Evolutionary conservation across 2,329 filamentous ascomycete species (phyloP).

Genomic region (Colletotrichum incanum): DNA sequence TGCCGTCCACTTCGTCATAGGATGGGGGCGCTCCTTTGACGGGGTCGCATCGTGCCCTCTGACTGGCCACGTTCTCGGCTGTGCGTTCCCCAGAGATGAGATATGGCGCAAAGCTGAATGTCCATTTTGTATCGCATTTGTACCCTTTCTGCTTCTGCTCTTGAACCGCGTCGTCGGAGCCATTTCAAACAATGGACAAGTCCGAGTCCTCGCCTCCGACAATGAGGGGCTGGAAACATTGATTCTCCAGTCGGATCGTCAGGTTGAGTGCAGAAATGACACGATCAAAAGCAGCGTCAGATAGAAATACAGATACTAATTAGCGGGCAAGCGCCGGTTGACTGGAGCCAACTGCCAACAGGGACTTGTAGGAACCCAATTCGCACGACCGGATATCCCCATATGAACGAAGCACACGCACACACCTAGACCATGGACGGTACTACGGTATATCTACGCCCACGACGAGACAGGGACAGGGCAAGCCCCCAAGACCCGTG

Average conservation of each 20-base stretch:
- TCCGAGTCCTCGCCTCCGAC: neutral
- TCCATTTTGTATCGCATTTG: neutral
- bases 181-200: neutral
- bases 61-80: slow-evolving; percentile 21
- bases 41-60: slow-evolving; percentile 15
- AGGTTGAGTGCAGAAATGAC: neutral
- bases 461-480: slow-evolving; percentile 22
- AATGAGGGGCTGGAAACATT: neutral
- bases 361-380: slow-evolving; percentile 16
- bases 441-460: neutral
- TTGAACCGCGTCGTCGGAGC: neutral
- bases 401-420: neutral
- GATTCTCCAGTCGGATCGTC: neutral
- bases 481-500: slow-evolving; percentile 20
- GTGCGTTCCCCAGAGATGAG: slow-evolving; percentile 28
- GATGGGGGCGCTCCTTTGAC: slow-evolving; percentile 28
- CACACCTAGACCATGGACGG: neutral
- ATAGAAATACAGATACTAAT: neutral
- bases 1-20: slow-evolving; percentile 36
- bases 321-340: slow-evolving; percentile 7
- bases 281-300: neutral
- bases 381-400: neutral
- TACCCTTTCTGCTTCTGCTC: neutral
- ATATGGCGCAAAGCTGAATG: slow-evolving; percentile 13
- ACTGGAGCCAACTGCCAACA: neutral